Evolutionary conservation across 116 monocot genomes (phyloP).

Genomic region (Iris pallida): DNA sequence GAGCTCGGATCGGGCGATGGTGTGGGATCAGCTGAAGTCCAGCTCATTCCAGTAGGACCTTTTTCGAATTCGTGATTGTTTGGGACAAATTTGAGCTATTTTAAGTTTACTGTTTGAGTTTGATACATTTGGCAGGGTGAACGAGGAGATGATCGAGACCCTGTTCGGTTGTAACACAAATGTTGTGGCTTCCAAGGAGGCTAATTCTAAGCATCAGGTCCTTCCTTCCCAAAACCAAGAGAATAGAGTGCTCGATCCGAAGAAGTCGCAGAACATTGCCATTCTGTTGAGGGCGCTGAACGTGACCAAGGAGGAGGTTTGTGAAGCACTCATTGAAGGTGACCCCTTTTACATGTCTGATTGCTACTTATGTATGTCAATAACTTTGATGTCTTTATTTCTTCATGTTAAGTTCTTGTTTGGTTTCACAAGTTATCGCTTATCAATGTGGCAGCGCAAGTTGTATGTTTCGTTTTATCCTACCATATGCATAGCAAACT

Average conservation of each 20-base stretch:
- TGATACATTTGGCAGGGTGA: conserved; percentile 42
- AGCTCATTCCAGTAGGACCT: conserved; percentile 72
- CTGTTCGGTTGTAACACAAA: conserved; percentile 44
- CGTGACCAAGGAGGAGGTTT: conserved; percentile 79
- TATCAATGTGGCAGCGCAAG: no score
- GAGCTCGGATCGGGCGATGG: conserved; percentile 64
- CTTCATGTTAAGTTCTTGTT: no score
- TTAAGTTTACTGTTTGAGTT: not conserved
- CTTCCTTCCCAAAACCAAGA: conserved; percentile 20
- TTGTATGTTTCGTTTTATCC: no score
- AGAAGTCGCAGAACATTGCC: conserved; percentile 81
- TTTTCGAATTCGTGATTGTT: not conserved
- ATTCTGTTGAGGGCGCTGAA: conserved; percentile 67
- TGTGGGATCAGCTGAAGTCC: conserved; percentile 84
- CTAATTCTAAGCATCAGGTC: conserved; percentile 7
- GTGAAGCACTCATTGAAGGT: conserved; percentile 78
- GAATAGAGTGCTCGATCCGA: conserved; percentile 62
- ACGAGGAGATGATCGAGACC: conserved; percentile 94
- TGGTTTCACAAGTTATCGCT: no score
- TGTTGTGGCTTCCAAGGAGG: conserved; percentile 1
- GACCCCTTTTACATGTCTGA: not conserved
- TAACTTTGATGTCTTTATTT: no score
- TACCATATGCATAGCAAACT: no score
- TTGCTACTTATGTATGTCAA: no score
- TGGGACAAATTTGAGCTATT: not conserved